phyloP scores from a whole-genome alignment of 768 basidiomycete species.

The Auriculariales sp. region DNA sequence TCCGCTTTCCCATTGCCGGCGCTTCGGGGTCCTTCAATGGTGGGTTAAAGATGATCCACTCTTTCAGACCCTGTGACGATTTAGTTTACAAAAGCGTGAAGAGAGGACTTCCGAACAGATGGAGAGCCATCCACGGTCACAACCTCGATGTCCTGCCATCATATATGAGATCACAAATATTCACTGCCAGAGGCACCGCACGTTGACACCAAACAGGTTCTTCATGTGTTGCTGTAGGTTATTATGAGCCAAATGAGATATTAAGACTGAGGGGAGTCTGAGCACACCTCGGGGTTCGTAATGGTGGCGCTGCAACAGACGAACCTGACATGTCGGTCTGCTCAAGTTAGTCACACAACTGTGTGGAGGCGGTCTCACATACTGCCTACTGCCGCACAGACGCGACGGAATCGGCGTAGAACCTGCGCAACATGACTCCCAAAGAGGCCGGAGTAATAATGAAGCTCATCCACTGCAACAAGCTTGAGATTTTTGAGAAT shows the following conservation, averaged over 20 bases:
- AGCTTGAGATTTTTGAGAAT: conserved; percentile 68
- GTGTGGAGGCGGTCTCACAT: conserved; percentile 12
- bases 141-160: conserved; percentile 38
- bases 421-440: conserved; percentile 80
- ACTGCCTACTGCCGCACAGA: conserved; percentile 71
- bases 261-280: neutral
- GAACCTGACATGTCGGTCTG: conserved; percentile 45
- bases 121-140: conserved; percentile 75
- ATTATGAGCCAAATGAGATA: neutral
- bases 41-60: conserved; percentile 68
- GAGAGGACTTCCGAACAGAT: conserved; percentile 13
- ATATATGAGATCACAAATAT: neutral
- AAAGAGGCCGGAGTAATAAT: conserved; percentile 70
- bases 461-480: conserved; percentile 73
- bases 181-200: conserved; percentile 7
- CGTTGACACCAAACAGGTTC: conserved; percentile 53
- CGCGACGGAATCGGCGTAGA: conserved; percentile 56
- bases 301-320: conserved; percentile 87
- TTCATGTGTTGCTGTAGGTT: conserved; percentile 44
- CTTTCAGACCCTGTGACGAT: conserved; percentile 38
- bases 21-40: conserved; percentile 40
- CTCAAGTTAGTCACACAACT: neutral
- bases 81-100: neutral
- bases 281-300: conserved; percentile 38
- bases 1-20: conserved; percentile 37